Percentiles rank a stretch among this genome's conserved stretches.
Evolutionary conservation across 2,329 filamentous ascomycete genomes (phyloP).

Genomic region (Aspergillus uvarum): DNA sequence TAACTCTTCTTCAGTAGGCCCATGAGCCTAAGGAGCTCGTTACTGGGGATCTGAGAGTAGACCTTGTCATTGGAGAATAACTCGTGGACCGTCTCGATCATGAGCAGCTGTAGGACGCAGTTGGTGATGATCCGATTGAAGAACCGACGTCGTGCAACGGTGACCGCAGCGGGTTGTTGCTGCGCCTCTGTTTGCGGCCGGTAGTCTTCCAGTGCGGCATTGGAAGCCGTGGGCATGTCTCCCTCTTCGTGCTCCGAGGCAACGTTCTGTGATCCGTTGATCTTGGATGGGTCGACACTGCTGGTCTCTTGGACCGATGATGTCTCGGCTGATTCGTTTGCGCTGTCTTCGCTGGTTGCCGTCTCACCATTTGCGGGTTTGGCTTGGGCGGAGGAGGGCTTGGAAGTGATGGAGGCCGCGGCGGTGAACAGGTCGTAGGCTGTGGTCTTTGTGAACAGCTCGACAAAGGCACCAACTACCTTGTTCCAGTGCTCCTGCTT

Average conservation of each 20-base stretch:
- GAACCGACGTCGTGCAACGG: slow-evolving; percentile 85
- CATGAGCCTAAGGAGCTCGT: slow-evolving; percentile 90
- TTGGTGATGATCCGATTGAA: slow-evolving; percentile 99
- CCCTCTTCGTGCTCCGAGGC: slow-evolving; percentile 34
- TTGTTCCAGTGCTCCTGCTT: slow-evolving; percentile 83
- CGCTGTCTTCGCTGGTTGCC: slow-evolving; percentile 24
- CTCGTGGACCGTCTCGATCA: slow-evolving; percentile 99
- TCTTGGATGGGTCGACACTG: slow-evolving; percentile 25
- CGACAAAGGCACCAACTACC: slow-evolving; percentile 92
- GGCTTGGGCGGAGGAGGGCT: slow-evolving; percentile 16
- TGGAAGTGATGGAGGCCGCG: slow-evolving; percentile 52
- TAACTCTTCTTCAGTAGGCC: slow-evolving; percentile 91
- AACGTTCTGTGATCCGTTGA: slow-evolving; percentile 31
- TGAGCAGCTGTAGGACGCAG: slow-evolving; percentile 93
- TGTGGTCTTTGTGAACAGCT: slow-evolving; percentile 91
- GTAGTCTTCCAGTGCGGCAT: slow-evolving; percentile 76
- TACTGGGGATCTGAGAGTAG: slow-evolving; percentile 87
- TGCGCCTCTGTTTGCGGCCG: slow-evolving; percentile 73
- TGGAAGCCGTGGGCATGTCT: slow-evolving; percentile 34
- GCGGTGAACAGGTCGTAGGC: slow-evolving; percentile 94
- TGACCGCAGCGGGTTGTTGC: slow-evolving; percentile 88
- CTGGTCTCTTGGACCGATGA: slow-evolving; percentile 22
- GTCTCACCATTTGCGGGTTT: slow-evolving; percentile 35
- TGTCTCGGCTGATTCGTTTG: slow-evolving; percentile 24
- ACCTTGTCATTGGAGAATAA: slow-evolving; percentile 97